Base-by-base conservation (phyloP, 2,329 filamentous ascomycete species). In the Reticulascus tulasneorum region DNA sequence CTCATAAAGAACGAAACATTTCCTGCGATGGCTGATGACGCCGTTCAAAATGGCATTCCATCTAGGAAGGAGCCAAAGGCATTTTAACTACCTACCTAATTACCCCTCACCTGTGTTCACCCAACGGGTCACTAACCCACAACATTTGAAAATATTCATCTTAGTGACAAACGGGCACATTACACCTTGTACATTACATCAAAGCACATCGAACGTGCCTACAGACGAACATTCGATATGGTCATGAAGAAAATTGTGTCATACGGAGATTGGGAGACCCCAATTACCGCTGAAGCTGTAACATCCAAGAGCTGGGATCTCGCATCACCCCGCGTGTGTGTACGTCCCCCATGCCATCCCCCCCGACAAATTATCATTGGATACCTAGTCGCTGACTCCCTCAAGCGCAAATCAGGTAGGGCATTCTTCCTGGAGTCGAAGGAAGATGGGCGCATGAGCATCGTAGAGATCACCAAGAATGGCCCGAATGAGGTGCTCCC, bases 401-500 rank as follows among this genome's bases (percentile, higher is more conserved):
- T 7, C 18, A 23, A 60, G 53, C 43, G 47, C 24, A 39, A 40
- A 4, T 53, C 57, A 7, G 56, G 56, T 5, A 48, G 60, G 6
- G 52, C 55, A 15, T 70, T 60, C 39, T 67, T 59, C 38, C 51
- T 56, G 4, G 63, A 68, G 38, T 54, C 53, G 6, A 55, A 55
- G 9, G 42, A 55, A 11, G 58, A 64, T 25, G 72, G 70, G 6
- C 58, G 64, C 12, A 62, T 49, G 22, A 59, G 58, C 12, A 69
- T 77, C 24, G 56, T 74, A 7, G 63, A 72, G 47, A 49, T 67
- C 19, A 50, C 51, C 9, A 38, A 52, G 3, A 50, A 55, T 8
- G 50, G 53, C 4, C 46, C 49, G 11, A 56, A 52, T 17, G 62
- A 72, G 19, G 49, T 73, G 2, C 54, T 77, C 9, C 67, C 71